A percentile compares a stretch with the other conserved stretches of the same genome.
Conservation (phyloP, 495 filamentous ascomycete genomes). For the Penicillium desertorum region DNA sequence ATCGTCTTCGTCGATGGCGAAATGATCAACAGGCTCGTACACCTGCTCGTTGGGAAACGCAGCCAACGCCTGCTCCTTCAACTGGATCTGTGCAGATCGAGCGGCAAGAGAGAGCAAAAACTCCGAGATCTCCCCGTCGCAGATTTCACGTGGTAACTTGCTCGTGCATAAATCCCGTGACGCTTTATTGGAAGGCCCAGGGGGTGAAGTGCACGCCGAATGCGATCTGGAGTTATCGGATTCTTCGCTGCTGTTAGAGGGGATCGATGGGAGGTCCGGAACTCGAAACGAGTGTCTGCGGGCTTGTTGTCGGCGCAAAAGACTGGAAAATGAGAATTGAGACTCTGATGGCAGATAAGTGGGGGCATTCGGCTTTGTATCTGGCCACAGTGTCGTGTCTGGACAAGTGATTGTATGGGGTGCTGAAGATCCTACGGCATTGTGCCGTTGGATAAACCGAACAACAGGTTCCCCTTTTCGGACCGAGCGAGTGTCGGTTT, state of each 20-base stretch:
- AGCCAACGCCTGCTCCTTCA: constrained; percentile 66
- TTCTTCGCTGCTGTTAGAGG: constrained; percentile 57
- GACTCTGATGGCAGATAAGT: constrained; percentile 36
- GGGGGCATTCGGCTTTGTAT: not conserved
- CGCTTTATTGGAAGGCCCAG: constrained; percentile 22
- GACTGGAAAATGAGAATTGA: constrained; percentile 46
- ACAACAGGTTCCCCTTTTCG: constrained; percentile 31
- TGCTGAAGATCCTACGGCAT: not conserved
- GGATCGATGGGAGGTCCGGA: constrained; percentile 52
- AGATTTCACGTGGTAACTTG: constrained; percentile 53
- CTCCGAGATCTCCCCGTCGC: constrained; percentile 68
- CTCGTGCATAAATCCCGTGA: constrained; percentile 23
- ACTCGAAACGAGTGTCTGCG: constrained; percentile 57
- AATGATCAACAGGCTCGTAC: constrained; percentile 63
- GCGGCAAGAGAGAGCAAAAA: constrained; percentile 76
- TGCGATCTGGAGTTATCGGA: constrained; percentile 49
- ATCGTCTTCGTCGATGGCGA: constrained; percentile 53
- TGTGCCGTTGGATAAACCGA: constrained; percentile 22
- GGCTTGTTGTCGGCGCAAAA: constrained; percentile 39
- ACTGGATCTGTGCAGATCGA: constrained; percentile 70
- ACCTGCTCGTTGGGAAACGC: constrained; percentile 67
- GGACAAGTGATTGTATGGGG: not conserved
- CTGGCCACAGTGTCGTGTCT: not conserved
- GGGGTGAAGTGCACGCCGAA: constrained; percentile 51
- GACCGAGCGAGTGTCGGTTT: constrained; percentile 53